Evolutionary conservation across 306 rosid species (phyloP), one percentile per base, ranked within the genome.

Genomic region (Gleditsia sinensis): DNA sequence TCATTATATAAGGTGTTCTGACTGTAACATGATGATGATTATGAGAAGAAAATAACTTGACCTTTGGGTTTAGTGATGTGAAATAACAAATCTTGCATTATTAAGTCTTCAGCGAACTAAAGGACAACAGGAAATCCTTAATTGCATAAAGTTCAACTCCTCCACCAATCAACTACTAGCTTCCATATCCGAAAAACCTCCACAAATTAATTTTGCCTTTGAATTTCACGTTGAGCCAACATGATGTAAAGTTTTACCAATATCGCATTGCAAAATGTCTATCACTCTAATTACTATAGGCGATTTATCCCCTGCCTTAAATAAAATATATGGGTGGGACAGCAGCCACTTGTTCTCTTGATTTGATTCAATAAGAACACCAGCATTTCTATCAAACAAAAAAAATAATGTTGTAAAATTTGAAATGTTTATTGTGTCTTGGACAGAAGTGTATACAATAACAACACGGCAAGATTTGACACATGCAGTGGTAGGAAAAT

Each of bases 41-140:
- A n/a, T 49, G 65, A 65, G 64, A 39, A 28, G 64, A 65, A 64
- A 37, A 56, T 39, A 71, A 65, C 34, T 16, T 56, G 71, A 71
- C 78, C 60, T 21, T 19, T 42, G 43, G 66, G 53, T 62, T 25
- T 25, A 50, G 66, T 36, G 49, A 80, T 43, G 71, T 40, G 63
- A 61, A 75, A 71, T 46, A 69, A 76, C 79, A 58, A 72, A 32
- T 62, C 48, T 34, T 77, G 80, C 72, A 82, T 77, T 82, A 72
- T 82, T 72, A 67, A 72, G 58, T 20, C 40, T 59, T n/a, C 2
- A 34, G 42, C 9, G 45, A 27, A 57, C 63, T n/a, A 17, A 33
- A 17, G 6, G 14, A 30, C 16, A 48, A 23, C n/a, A 10, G 23
- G 23, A 39, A 72, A 61, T 59, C 62, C n/a, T 72, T 39, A 63